Evolutionary conservation across 495 filamentous ascomycete genomes (phyloP).

Genomic region (Aspergillus indologenus): DNA sequence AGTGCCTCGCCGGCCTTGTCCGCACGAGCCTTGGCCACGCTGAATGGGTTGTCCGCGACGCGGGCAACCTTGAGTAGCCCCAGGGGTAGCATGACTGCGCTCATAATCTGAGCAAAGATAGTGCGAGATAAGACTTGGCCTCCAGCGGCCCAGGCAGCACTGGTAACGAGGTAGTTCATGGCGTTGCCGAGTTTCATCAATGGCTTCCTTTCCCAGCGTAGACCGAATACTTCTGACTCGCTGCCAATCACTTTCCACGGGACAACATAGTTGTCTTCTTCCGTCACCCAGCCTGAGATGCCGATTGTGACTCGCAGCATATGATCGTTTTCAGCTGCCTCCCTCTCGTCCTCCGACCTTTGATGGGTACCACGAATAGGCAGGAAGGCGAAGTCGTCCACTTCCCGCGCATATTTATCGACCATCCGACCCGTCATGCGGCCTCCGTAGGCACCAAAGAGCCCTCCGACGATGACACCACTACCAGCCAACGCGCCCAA

Average conservation of each 20-base stretch:
- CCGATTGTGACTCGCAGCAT: constrained; percentile 79
- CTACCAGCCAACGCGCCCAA: constrained; percentile 77
- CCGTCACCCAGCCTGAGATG: constrained; percentile 77
- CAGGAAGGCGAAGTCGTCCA: constrained; percentile 85
- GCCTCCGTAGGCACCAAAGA: constrained; percentile 89
- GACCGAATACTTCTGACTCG: constrained; percentile 73
- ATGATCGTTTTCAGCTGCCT: constrained; percentile 51
- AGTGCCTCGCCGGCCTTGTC: constrained; percentile 86
- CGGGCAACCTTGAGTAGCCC: constrained; percentile 73
- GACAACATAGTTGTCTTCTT: constrained; percentile 62
- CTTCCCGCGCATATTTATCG: constrained; percentile 80
- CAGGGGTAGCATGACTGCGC: constrained; percentile 72
- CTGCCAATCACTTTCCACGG: constrained; percentile 74
- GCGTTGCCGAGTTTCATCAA: constrained; percentile 73
- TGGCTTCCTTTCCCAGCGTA: constrained; percentile 79
- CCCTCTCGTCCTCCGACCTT: constrained; percentile 42
- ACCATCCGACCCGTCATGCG: constrained; percentile 83
- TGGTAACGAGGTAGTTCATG: constrained; percentile 70
- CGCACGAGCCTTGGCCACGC: constrained; percentile 70
- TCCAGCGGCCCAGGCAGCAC: constrained; percentile 75
- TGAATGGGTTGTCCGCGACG: constrained; percentile 89
- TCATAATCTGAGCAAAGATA: constrained; percentile 68
- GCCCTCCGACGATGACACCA: constrained; percentile 69
- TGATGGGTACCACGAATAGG: constrained; percentile 56
- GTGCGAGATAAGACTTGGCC: constrained; percentile 74